Evolutionary conservation across 768 basidiomycete genomes (phyloP).

Genomic region (Rhizopogon salebrosus): DNA sequence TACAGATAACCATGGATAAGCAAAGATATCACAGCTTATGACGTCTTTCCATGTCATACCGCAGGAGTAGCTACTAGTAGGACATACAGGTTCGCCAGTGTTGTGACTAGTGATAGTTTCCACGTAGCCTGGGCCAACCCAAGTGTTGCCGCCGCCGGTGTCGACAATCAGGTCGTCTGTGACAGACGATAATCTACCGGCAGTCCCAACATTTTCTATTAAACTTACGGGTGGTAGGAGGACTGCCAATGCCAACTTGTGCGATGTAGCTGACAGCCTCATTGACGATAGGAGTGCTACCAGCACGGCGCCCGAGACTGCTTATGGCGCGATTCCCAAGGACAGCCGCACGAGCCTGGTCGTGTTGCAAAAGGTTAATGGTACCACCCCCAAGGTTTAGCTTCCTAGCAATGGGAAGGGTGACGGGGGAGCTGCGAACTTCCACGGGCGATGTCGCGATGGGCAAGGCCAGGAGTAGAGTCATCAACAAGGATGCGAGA

Average conservation of each 20-base stretch:
- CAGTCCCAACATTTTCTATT: not conserved
- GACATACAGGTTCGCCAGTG: slow-evolving; percentile 44
- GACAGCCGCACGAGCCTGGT: slow-evolving; percentile 43
- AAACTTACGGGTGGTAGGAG: slow-evolving; percentile 45
- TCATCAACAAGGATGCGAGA: slow-evolving; percentile 35
- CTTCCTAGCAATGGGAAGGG: slow-evolving; percentile 47
- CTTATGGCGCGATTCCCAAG: slow-evolving; percentile 32
- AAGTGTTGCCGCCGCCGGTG: slow-evolving; percentile 62
- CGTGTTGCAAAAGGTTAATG: slow-evolving; percentile 43
- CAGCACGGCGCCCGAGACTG: slow-evolving; percentile 12
- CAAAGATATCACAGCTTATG: too few relatives aligned
- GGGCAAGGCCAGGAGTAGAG: slow-evolving; percentile 40
- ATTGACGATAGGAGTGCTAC: slow-evolving; percentile 37
- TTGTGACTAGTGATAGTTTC: slow-evolving; percentile 43
- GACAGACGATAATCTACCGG: not conserved
- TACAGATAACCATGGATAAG: slow-evolving; percentile 5
- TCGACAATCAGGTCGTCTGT: slow-evolving; percentile 53
- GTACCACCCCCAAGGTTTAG: slow-evolving; percentile 45
- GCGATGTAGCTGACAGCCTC: slow-evolving; percentile 32
- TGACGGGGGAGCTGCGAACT: slow-evolving; percentile 35
- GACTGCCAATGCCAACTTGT: slow-evolving; percentile 47
- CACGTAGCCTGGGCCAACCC: slow-evolving; percentile 55
- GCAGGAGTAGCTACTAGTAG: slow-evolving; percentile 52
- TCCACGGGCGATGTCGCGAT: slow-evolving; percentile 39
- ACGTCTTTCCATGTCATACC: slow-evolving; percentile 26